Evolutionary conservation across 177 flowering plant genomes (phyloP).

Genomic region (Vitis hybrid): DNA sequence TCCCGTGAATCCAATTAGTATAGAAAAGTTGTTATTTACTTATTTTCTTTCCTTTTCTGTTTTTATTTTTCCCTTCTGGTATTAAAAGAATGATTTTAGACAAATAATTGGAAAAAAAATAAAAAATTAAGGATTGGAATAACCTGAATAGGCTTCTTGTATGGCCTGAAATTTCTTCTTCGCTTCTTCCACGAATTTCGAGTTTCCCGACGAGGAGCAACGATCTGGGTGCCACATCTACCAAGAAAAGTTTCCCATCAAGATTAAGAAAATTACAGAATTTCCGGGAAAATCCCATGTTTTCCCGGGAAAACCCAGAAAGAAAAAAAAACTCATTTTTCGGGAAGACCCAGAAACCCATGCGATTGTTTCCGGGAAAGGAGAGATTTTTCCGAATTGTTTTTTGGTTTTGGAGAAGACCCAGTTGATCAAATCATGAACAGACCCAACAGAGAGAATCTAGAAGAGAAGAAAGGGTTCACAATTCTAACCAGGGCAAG

Average conservation of each 20-base stretch:
- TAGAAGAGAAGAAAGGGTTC: background rate
- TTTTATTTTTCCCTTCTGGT: background rate
- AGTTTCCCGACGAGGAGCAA: conserved; percentile 64
- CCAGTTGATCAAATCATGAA: background rate
- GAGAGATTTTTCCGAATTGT: too few relatives aligned
- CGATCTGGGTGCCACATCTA: conserved; percentile 99
- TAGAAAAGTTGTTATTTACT: background rate
- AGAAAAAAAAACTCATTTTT: background rate
- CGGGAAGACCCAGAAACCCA: conserved; percentile 4
- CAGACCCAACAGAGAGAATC: background rate
- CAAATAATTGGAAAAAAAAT: background rate
- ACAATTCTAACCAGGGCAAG: conserved; percentile 71
- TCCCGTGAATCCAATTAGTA: conserved; percentile 11
- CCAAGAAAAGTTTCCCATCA: background rate
- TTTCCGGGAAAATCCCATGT: background rate
- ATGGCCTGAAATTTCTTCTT: conserved; percentile 86
- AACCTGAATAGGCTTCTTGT: conserved; percentile 91
- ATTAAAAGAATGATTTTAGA: background rate
- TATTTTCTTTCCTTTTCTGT: background rate
- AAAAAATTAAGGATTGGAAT: background rate
- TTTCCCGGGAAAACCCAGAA: background rate
- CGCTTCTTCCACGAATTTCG: conserved; percentile 69
- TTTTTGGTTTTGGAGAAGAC: background rate
- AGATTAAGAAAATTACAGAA: conserved; percentile 6
- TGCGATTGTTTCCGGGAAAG: too few relatives aligned